These are phyloP conservation scores for Aspergillus panamensis DNA, from an alignment of 495 filamentous ascomycete species.

Conservation along the genomic window DNA sequence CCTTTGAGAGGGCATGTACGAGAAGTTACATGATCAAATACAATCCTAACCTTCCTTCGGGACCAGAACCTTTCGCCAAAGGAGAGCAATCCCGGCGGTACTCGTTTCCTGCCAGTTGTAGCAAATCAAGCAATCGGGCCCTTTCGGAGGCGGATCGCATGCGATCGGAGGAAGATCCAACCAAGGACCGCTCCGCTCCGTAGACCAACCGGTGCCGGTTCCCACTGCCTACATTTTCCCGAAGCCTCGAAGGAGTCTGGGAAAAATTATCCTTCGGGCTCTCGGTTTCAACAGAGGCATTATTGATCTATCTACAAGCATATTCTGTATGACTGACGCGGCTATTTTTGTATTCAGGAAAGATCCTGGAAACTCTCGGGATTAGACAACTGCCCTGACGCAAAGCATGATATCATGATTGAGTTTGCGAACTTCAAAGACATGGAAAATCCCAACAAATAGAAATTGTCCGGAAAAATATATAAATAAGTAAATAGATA, in stretches of 20 bases:
- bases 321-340: neutral
- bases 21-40: too few relatives aligned
- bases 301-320: neutral
- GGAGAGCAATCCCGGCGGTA: neutral
- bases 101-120: neutral
- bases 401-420: neutral
- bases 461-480: neutral
- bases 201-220: neutral
- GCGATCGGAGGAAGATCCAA: conserved; percentile 19
- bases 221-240: neutral
- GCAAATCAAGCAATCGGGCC: conserved; percentile 9
- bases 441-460: neutral
- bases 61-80: neutral
- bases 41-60: too few relatives aligned
- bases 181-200: neutral
- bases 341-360: neutral
- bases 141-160: conserved; percentile 13
- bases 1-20: too few relatives aligned
- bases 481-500: neutral
- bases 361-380: too few relatives aligned
- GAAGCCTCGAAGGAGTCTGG: neutral
- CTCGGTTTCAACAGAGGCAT: neutral
- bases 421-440: neutral
- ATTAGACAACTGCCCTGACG: neutral
- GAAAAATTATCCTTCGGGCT: neutral